phyloP scores from a whole-genome alignment of 2,329 filamentous ascomycete species.

The Phoma herbarum region DNA sequence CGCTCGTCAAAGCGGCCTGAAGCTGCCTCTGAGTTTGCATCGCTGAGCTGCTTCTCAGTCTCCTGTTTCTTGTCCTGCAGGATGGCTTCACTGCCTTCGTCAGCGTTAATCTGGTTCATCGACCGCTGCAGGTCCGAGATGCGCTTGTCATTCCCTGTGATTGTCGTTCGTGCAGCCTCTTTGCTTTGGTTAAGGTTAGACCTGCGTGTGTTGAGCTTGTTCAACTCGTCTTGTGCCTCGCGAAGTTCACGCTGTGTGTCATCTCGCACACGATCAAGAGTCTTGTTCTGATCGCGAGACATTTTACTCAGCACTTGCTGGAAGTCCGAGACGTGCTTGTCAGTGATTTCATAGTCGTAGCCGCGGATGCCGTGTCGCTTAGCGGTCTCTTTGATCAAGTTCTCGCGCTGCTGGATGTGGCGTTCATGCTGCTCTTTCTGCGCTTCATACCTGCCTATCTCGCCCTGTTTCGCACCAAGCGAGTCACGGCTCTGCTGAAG shows the following conservation, averaged over 20 bases:
- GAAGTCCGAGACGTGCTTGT: conserved; percentile 77
- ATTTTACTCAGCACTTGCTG: conserved; percentile 79
- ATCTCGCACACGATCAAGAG: conserved; percentile 76
- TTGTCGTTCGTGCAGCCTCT: conserved; percentile 74
- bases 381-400: conserved; percentile 80
- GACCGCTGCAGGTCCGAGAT: conserved; percentile 71
- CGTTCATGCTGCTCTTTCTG: conserved; percentile 88
- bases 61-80: conserved; percentile 79
- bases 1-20: conserved; percentile 74
- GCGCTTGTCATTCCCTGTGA: conserved; percentile 76
- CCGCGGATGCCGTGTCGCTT: conserved; percentile 81
- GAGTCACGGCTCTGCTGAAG: conserved; percentile 57
- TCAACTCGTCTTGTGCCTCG: conserved; percentile 75
- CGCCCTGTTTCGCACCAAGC: conserved; percentile 60
- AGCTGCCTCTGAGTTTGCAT: conserved; percentile 70
- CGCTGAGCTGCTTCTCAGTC: conserved; percentile 68
- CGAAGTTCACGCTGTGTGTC: conserved; percentile 79
- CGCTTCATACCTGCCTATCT: conserved; percentile 81
- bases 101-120: conserved; percentile 76
- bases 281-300: conserved; percentile 78
- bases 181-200: conserved; percentile 78
- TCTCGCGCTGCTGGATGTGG: conserved; percentile 74
- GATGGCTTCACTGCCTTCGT: conserved; percentile 83
- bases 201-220: conserved; percentile 76
- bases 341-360: conserved; percentile 80